phyloP scores from a whole-genome alignment of 768 basidiomycete genomes.

The Pleurotus citrinopileatus region DNA sequence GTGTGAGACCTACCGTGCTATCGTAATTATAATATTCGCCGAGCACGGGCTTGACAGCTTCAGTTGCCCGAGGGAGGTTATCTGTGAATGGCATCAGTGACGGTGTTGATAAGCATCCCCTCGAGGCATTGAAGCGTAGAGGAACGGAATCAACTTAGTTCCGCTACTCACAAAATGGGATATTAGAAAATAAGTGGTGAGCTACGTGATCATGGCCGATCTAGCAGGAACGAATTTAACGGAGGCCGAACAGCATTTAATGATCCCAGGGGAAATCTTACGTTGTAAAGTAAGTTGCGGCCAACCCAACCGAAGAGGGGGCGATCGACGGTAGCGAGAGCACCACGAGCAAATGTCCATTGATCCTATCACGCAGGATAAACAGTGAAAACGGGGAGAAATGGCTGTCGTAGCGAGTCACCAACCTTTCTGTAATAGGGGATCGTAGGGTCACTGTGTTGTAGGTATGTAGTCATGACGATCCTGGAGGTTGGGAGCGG shows the following conservation, averaged over 20 bases:
- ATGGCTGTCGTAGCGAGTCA: not conserved
- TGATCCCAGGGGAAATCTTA: constrained; percentile 17
- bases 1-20: constrained; percentile 40
- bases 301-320: constrained; percentile 60
- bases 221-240: constrained; percentile 18
- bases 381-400: not conserved
- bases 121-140: not conserved
- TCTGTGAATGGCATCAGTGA: constrained; percentile 28
- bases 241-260: not conserved
- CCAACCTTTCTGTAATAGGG: constrained; percentile 53
- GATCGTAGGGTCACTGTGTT: constrained; percentile 57
- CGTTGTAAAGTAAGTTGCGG: constrained; percentile 54
- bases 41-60: constrained; percentile 45
- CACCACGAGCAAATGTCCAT: constrained; percentile 62
- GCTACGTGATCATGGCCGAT: constrained; percentile 51
- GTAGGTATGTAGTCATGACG: constrained; percentile 59
- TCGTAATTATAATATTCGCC: constrained; percentile 58
- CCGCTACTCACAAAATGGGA: constrained; percentile 53
- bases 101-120: not conserved
- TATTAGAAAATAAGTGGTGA: constrained; percentile 57
- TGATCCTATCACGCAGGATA: constrained; percentile 27
- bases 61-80: constrained; percentile 45
- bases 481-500: constrained; percentile 36
- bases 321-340: constrained; percentile 58
- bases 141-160: not conserved